phyloP scores from a whole-genome alignment of 164 flowering plant species.

The Aristolochia contorta region DNA sequence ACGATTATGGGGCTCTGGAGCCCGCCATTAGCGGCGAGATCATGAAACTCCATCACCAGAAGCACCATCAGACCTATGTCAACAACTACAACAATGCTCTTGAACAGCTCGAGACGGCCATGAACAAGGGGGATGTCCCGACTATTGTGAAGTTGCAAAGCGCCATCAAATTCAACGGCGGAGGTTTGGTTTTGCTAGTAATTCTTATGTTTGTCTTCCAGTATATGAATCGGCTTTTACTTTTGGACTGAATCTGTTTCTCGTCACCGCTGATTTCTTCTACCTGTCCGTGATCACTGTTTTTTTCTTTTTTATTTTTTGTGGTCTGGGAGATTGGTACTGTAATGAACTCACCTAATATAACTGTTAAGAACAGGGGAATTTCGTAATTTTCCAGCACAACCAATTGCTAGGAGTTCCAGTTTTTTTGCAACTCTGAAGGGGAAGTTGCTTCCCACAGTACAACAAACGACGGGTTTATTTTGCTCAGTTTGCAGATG shows the following conservation, averaged over 20 bases:
- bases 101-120: constrained; percentile 69
- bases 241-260: not conserved
- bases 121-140: constrained; percentile 51
- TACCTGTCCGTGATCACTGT: too few species aligned
- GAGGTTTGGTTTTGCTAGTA: constrained; percentile 41
- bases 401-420: too few species aligned
- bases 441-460: too few species aligned
- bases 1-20: constrained; percentile 88
- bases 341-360: too few species aligned
- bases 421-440: too few species aligned
- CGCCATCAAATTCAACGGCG: constrained; percentile 96
- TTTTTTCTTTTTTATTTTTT: too few species aligned
- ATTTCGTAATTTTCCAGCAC: too few species aligned
- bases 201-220: not conserved
- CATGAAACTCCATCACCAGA: constrained; percentile 91
- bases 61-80: constrained; percentile 87
- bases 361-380: too few species aligned
- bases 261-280: not conserved
- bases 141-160: constrained; percentile 66
- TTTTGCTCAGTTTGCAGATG: too few species aligned
- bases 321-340: too few species aligned
- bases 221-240: not conserved
- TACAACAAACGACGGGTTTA: too few species aligned
- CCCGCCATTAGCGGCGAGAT: constrained; percentile 90
- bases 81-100: constrained; percentile 86